Evolutionary conservation across 129 eudicot genomes (phyloP).

Genomic region (sunflower (Helianthus annuus)): HanXRQr2.0-SUNRISE NC_035445.2:161053205-161053704

Average conservation of each 20-base stretch:
- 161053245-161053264: background rate
- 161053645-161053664: too few species aligned
- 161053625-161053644: too few species aligned
- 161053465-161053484: background rate
- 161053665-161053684: too few species aligned
- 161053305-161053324: constrained; percentile 35
- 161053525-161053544: background rate
- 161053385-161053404: constrained; percentile 20
- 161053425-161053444: background rate
- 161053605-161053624: too few species aligned
- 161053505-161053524: background rate
- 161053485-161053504: background rate
- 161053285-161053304: constrained; percentile 55
- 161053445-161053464: background rate
- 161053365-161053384: background rate
- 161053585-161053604: too few species aligned
- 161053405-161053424: background rate
- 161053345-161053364: constrained; percentile 77
- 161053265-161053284: constrained; percentile 51
- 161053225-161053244: background rate
- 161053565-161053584: too few species aligned
- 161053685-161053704: too few species aligned
- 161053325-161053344: constrained; percentile 71
- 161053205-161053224: background rate
- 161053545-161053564: too few species aligned